A percentile compares a stretch with the other conserved stretches of the same genome.
These are phyloP conservation scores for Vaccinium vitisidaea DNA, from an alignment of 148 eudicot species.

Conservation along the genomic window DNA sequence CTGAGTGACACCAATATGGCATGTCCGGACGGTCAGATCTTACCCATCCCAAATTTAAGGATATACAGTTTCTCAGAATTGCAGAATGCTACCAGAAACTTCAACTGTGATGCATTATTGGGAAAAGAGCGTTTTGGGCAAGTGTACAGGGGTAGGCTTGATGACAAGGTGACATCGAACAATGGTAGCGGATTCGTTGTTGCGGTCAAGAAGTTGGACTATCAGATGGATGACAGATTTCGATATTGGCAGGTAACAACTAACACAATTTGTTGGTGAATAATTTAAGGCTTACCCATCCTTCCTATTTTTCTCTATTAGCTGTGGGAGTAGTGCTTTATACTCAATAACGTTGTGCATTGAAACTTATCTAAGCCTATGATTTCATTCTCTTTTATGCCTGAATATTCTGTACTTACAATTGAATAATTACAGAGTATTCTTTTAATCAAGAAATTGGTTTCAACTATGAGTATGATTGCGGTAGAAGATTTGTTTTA, in stretches of 20 bases:
- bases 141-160: neutral
- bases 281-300: neutral
- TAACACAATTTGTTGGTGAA: neutral
- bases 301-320: neutral
- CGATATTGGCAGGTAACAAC: neutral
- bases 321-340: neutral
- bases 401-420: neutral
- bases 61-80: neutral
- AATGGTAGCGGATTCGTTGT: neutral
- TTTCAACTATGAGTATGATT: neutral
- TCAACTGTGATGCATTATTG: neutral
- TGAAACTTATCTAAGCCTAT: neutral
- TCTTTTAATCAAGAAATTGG: neutral
- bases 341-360: neutral
- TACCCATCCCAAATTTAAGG: neutral
- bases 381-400: neutral
- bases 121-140: neutral
- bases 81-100: neutral
- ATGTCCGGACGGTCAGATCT: neutral
- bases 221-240: neutral
- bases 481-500: neutral
- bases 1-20: slow-evolving; percentile 35
- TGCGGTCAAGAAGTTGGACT: neutral
- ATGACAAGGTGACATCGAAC: neutral
- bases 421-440: neutral